Conservation (phyloP, 148 eudicot genomes). For the Hydrangea macrophylla region DNA sequence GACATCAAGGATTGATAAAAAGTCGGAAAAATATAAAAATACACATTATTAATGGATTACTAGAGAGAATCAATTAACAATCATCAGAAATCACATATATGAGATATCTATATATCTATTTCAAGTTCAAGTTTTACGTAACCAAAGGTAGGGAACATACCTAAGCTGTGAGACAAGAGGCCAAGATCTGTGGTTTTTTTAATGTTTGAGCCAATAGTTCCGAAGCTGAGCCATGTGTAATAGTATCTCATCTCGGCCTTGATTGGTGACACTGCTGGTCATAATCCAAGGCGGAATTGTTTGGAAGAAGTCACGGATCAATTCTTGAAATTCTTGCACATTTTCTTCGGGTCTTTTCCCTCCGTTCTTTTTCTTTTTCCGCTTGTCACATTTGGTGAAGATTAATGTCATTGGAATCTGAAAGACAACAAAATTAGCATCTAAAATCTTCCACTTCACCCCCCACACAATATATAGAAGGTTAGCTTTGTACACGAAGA, state of each 20-base stretch:
- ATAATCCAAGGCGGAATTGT: conserved; percentile 94
- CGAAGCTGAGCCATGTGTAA: conserved; percentile 95
- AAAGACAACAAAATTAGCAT: conserved; percentile 14
- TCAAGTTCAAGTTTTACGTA: too few relatives aligned
- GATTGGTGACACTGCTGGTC: conserved; percentile 97
- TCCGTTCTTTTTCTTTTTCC: conserved; percentile 93
- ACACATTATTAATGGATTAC: too few relatives aligned
- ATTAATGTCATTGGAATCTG: conserved; percentile 96
- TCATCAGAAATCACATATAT: too few relatives aligned
- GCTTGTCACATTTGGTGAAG: conserved; percentile 93
- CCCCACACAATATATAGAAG: not conserved
- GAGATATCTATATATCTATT: too few relatives aligned
- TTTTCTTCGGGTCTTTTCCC: conserved; percentile 96
- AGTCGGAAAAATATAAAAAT: too few relatives aligned
- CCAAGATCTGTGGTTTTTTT: conserved; percentile 1
- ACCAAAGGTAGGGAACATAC: too few relatives aligned
- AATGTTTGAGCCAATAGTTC: conserved; percentile 97
- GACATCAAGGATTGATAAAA: too few relatives aligned
- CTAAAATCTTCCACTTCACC: not conserved
- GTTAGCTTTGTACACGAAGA: not conserved
- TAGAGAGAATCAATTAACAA: too few relatives aligned
- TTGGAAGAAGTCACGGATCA: conserved; percentile 67
- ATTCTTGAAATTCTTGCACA: conserved; percentile 65
- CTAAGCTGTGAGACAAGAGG: not conserved
- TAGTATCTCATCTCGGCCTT: conserved; percentile 92